Conservation (phyloP, 306 rosid species). For the Castanopsis chinensis region DNA sequence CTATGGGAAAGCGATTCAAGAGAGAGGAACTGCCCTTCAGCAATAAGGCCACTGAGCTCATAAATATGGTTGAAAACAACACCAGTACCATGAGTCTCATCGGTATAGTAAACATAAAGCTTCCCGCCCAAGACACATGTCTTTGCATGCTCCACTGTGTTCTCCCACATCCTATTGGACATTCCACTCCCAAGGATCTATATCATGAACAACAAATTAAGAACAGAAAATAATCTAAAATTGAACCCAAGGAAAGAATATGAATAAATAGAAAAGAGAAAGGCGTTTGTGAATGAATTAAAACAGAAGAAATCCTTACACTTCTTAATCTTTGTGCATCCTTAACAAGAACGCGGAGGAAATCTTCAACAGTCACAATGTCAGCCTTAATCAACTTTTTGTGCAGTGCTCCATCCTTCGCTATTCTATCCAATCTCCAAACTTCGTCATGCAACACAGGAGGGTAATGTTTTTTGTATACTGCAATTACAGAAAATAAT, state of each 20-base stretch:
- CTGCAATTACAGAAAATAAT: conserved; percentile 38
- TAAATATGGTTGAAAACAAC: conserved; percentile 77
- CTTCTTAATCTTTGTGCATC: conserved; percentile 76
- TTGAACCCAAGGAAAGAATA: neutral
- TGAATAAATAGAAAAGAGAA: conserved; percentile 6
- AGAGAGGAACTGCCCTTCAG: conserved; percentile 66
- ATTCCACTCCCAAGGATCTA: conserved; percentile 87
- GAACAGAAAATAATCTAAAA: neutral
- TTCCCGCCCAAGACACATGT: conserved; percentile 78
- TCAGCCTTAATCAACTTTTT: conserved; percentile 58
- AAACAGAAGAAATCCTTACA: conserved; percentile 42
- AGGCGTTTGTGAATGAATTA: neutral
- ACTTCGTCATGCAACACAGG: conserved; percentile 85
- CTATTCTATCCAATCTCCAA: conserved; percentile 86
- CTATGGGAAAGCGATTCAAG: conserved; percentile 65
- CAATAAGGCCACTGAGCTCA: conserved; percentile 77
- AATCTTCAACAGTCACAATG: conserved; percentile 71
- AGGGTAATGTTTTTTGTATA: conserved; percentile 88
- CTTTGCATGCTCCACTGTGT: conserved; percentile 87
- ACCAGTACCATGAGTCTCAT: conserved; percentile 47
- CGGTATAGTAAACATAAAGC: conserved; percentile 73
- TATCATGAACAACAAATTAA: conserved; percentile 8
- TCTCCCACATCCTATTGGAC: conserved; percentile 97
- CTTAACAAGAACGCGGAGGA: conserved; percentile 66
- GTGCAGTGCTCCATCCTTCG: conserved; percentile 89